phyloP scores from a whole-genome alignment of 2,329 filamentous ascomycete species.

The Cladosporium halotolerans region DNA sequence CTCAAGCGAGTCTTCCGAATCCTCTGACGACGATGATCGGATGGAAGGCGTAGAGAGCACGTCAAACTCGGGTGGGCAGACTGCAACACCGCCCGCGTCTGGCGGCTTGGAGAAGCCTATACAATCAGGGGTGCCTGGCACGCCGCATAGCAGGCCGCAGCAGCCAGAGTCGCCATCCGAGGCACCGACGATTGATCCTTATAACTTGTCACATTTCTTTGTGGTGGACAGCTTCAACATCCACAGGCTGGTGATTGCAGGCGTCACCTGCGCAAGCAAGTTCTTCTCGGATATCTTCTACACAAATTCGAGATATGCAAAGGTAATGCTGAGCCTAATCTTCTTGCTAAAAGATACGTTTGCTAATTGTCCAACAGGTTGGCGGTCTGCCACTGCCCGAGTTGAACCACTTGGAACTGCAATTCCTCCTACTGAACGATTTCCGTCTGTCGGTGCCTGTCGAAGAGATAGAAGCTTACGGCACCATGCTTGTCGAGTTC shows the following conservation, averaged over 20 bases:
- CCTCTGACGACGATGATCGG: conserved; percentile 22
- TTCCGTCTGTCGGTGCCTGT: conserved; percentile 89
- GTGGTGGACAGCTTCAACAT: conserved; percentile 99
- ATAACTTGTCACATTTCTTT: conserved; percentile 65
- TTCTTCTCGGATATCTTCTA: conserved; percentile 99
- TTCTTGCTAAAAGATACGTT: conserved; percentile 4
- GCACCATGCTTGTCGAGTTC: conserved; percentile 97
- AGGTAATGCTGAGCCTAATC: conserved; percentile 54
- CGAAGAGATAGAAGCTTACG: conserved; percentile 93
- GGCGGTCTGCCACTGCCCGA: conserved; percentile 87
- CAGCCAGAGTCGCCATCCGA: conserved; percentile 26
- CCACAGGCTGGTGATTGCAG: conserved; percentile 89
- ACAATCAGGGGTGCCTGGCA: conserved; percentile 29
- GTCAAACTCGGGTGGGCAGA: conserved; percentile 26
- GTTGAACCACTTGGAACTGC: conserved; percentile 90
- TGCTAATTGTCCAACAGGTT: conserved; percentile 54
- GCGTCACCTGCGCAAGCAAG: conserved; percentile 96
- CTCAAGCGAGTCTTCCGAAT: conserved; percentile 15
- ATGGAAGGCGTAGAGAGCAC: conserved; percentile 27
- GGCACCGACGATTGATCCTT: conserved; percentile 38
- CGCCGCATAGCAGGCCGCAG: conserved; percentile 31
- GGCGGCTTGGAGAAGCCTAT: conserved; percentile 40
- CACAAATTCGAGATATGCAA: conserved; percentile 97
- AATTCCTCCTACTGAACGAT: conserved; percentile 92
- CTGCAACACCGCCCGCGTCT: conserved; percentile 44